These are phyloP conservation scores for Phoma sp. DNA, from an alignment of 2,329 filamentous ascomycete species.

Conservation along the genomic window DNA sequence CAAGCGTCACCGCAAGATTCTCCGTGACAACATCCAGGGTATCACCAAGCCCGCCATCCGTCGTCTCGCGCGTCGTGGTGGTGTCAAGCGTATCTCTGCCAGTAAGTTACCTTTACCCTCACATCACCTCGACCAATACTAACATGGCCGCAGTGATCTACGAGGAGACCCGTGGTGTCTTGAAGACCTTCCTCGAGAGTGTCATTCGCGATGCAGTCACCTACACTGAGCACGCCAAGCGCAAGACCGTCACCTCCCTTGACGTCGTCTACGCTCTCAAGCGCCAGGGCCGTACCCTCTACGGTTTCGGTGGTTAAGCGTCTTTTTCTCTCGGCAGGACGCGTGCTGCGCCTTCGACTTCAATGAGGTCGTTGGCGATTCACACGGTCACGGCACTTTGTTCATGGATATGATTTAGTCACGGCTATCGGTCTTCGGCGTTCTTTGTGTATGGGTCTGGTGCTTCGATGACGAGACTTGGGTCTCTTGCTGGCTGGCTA, in stretches of 20 bases:
- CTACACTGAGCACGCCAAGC: constrained; percentile 82
- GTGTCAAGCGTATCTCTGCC: constrained; percentile 62
- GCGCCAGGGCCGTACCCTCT: constrained; percentile 75
- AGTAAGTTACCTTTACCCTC: constrained; percentile 46
- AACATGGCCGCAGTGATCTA: constrained; percentile 68
- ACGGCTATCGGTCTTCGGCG: constrained; percentile 43
- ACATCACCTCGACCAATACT: constrained; percentile 19
- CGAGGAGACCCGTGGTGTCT: constrained; percentile 78
- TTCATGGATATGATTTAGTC: constrained; percentile 38
- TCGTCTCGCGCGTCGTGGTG: constrained; percentile 62
- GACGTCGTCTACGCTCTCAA: constrained; percentile 71
- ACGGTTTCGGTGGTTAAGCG: constrained; percentile 86
- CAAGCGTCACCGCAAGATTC: constrained; percentile 64
- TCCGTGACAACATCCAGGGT: constrained; percentile 64
- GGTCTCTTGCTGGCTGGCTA: constrained; percentile 29
- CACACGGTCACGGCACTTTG: constrained; percentile 30
- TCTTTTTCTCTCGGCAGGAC: constrained; percentile 28
- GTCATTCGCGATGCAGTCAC: constrained; percentile 80
- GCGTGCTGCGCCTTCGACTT: constrained; percentile 19
- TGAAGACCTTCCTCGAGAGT: constrained; percentile 79
- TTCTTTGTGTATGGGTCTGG: constrained; percentile 36
- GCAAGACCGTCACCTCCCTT: constrained; percentile 78
- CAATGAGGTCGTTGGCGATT: constrained; percentile 59
- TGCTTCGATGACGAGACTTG: constrained; percentile 36
- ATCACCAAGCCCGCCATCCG: constrained; percentile 64